Conservation (phyloP, 371 early-diverging fungal genomes). For the Circinella umbellata region DNA sequence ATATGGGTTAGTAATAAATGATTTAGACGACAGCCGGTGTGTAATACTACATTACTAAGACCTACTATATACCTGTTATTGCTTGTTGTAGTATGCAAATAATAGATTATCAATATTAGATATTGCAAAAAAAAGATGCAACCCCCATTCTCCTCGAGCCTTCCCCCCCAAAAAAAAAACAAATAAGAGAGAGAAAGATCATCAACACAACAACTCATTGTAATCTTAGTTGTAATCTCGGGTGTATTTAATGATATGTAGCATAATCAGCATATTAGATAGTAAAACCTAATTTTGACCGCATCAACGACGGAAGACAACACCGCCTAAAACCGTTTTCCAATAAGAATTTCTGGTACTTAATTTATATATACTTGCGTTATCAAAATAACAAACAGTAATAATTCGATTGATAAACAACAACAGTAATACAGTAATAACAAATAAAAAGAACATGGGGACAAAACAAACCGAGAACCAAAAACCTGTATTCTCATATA, state of each 20-base stretch:
- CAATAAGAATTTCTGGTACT: too few species aligned
- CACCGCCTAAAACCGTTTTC: too few species aligned
- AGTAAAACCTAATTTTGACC: background rate
- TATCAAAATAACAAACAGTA: conserved; percentile 12
- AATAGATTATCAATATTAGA: too few species aligned
- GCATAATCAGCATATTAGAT: background rate
- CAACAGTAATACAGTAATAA: background rate
- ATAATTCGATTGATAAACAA: background rate
- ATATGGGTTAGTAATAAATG: too few species aligned
- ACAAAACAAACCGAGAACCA: background rate
- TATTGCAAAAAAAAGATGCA: too few species aligned
- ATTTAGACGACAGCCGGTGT: too few species aligned
- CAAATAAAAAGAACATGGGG: background rate
- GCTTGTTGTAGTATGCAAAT: too few species aligned
- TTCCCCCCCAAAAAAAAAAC: background rate
- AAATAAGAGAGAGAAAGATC: background rate
- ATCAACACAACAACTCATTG: background rate
- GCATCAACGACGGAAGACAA: too few species aligned
- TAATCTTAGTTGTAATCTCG: too few species aligned
- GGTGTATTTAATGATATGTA: too few species aligned
- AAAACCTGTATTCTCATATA: background rate
- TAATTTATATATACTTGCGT: background rate
- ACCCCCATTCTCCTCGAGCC: background rate
- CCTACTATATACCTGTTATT: too few species aligned
- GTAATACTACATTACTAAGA: too few species aligned